Evolutionary conservation across 2,329 filamentous ascomycete species (phyloP).

Genomic region (Neobulgaria alba): DNA sequence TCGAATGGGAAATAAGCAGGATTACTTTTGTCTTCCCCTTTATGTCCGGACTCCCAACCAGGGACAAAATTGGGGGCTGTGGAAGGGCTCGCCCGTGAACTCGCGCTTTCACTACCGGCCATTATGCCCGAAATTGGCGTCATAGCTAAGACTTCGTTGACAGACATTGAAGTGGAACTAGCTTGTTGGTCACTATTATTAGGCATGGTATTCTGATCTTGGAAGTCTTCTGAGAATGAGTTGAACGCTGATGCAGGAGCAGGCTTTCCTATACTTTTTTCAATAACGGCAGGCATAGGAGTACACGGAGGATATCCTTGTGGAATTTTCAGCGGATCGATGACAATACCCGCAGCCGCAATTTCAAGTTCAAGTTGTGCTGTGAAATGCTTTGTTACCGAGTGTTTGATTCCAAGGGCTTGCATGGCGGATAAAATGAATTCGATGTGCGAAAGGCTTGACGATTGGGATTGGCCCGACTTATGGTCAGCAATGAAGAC

Average conservation of each 20-base stretch:
- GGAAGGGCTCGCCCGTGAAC: background rate
- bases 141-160: background rate
- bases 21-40: background rate
- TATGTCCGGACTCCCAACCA: background rate
- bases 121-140: background rate
- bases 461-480: constrained; percentile 10
- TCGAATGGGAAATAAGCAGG: background rate
- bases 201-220: background rate
- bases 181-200: background rate
- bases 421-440: constrained; percentile 75
- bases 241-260: constrained; percentile 9
- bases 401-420: constrained; percentile 62
- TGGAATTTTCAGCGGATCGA: background rate
- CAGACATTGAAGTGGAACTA: background rate
- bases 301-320: constrained; percentile 3
- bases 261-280: constrained; percentile 9
- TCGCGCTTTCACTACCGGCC: background rate
- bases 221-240: background rate
- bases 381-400: constrained; percentile 75
- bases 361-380: constrained; percentile 79
- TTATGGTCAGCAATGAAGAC: constrained; percentile 76
- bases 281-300: constrained; percentile 14
- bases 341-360: constrained; percentile 32
- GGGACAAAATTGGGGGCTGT: background rate
- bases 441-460: constrained; percentile 46